Conservation (phyloP, 345 rosid genomes). For the Mallotus nudiflorus region DNA sequence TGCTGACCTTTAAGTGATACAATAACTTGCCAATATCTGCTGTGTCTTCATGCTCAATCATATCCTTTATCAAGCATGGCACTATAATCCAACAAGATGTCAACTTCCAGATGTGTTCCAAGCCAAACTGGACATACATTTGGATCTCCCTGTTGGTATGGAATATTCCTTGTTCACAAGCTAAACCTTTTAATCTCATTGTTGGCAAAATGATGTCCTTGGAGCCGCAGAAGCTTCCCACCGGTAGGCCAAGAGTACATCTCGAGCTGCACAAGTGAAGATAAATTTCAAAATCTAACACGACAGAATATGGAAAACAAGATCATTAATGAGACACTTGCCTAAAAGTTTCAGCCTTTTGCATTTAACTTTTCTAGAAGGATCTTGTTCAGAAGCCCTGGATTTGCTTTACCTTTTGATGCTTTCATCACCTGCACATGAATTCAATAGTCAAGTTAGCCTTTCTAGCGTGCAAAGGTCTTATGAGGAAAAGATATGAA, state of each 20-base stretch:
- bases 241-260: not conserved
- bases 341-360: constrained; percentile 35
- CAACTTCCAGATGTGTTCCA: no score
- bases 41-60: no score
- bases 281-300: not conserved
- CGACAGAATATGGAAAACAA: not conserved
- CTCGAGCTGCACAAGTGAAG: not conserved
- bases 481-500: not conserved
- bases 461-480: not conserved
- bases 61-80: no score
- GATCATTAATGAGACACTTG: not conserved
- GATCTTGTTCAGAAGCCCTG: constrained; percentile 77
- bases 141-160: no score
- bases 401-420: constrained; percentile 91
- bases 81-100: no score
- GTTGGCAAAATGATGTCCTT: not conserved
- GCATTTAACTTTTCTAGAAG: constrained; percentile 72
- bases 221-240: not conserved
- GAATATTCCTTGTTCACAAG: no score
- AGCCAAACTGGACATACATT: no score
- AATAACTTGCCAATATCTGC: no score
- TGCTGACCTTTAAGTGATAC: no score
- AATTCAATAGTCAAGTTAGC: not conserved
- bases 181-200: no score
- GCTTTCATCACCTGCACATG: constrained; percentile 78